These are phyloP conservation scores for Fonsecaea multimorphosa DNA, from an alignment of 2,329 filamentous ascomycete genomes.

Conservation along the genomic window DNA sequence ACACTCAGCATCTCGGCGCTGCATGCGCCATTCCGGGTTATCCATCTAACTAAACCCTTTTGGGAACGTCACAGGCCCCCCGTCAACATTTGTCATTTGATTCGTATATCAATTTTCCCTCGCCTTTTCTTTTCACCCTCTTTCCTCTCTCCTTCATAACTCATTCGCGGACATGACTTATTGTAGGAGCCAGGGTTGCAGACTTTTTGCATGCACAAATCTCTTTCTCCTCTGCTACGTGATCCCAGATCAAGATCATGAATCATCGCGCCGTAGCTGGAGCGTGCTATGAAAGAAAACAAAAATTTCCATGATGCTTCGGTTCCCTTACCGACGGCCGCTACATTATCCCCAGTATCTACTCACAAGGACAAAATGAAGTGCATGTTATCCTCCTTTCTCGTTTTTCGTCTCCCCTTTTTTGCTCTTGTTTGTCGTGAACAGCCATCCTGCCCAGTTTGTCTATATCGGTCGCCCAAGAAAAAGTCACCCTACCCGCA, in stretches of 20 bases:
- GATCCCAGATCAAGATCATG: constrained; percentile 60
- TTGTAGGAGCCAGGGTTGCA: constrained; percentile 64
- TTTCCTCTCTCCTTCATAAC: constrained; percentile 53
- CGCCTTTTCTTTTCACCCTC: constrained; percentile 38
- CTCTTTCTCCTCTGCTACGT: constrained; percentile 67
- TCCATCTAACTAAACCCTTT: constrained; percentile 22
- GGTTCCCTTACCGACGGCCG: constrained; percentile 71
- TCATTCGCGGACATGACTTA: constrained; percentile 70
- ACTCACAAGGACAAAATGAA: constrained; percentile 10
- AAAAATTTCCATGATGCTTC: constrained; percentile 59
- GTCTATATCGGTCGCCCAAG: constrained; percentile 6
- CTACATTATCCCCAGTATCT: constrained; percentile 54
- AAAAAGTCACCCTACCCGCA: constrained; percentile 1
- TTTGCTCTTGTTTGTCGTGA: not conserved
- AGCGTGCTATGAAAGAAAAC: constrained; percentile 61
- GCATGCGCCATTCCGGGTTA: constrained; percentile 21
- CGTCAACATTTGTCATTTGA: constrained; percentile 37
- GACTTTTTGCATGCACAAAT: constrained; percentile 44
- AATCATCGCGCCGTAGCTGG: constrained; percentile 64
- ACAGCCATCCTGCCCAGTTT: not conserved
- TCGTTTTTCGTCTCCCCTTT: not conserved
- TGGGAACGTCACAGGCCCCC: constrained; percentile 20
- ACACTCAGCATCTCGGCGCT: constrained; percentile 17
- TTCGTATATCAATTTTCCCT: constrained; percentile 28
- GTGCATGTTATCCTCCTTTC: not conserved